Evolutionary conservation across 2,329 filamentous ascomycete genomes (phyloP).

Genomic region (Sarocladium kiliense): DNA sequence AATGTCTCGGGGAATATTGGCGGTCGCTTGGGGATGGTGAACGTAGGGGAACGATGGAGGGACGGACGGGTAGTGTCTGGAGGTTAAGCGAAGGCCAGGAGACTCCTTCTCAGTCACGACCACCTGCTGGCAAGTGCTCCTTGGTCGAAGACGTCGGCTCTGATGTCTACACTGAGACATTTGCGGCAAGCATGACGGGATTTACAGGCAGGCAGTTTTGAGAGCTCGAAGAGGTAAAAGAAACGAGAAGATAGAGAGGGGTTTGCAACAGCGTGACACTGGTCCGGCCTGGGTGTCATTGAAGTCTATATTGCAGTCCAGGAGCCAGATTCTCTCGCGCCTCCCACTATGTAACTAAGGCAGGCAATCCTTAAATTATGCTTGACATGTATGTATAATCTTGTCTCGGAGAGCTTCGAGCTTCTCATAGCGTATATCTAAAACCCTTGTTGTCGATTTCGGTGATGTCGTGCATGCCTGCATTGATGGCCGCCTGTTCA

Average conservation of each 20-base stretch:
- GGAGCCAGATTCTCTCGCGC: no score
- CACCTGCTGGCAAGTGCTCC: neutral
- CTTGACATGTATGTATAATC: no score
- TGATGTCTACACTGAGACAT: neutral
- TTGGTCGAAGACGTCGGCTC: neutral
- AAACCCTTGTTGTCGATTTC: slow-evolving; percentile 8
- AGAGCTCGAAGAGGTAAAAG: neutral
- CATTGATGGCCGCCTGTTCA: slow-evolving; percentile 4
- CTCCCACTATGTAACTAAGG: no score
- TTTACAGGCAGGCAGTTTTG: neutral
- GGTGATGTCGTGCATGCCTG: slow-evolving; percentile 8
- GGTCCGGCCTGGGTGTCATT: no score
- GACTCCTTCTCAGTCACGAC: neutral
- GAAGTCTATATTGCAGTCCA: no score
- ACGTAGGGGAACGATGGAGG: neutral
- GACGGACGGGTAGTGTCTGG: neutral
- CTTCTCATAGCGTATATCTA: slow-evolving; percentile 5
- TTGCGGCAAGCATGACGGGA: no score
- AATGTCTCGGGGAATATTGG: no score
- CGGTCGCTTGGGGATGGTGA: no score
- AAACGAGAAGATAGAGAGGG: no score
- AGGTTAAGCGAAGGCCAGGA: neutral
- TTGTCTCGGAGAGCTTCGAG: no score
- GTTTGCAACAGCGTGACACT: no score
- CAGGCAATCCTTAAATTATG: no score